Evolutionary conservation across 768 basidiomycete species (phyloP).

Genomic region (Suillus luteus): DNA sequence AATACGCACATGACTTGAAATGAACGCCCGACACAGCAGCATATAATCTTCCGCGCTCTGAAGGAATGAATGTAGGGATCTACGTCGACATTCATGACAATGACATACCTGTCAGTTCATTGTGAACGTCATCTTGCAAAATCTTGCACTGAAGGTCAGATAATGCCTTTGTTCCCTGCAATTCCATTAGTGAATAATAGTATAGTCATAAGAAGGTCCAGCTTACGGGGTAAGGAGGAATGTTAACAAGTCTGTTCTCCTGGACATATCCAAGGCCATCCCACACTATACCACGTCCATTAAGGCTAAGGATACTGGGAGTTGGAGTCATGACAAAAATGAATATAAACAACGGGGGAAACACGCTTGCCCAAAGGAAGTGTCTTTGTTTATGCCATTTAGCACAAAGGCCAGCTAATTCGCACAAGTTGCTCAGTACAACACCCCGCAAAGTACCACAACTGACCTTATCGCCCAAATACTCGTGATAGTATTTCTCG

Average conservation of each 20-base stretch:
- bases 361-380: not conserved
- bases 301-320: not conserved
- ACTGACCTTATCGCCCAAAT: not conserved
- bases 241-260: not conserved
- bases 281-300: slow-evolving; percentile 13
- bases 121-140: slow-evolving; percentile 12
- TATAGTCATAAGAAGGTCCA: not conserved
- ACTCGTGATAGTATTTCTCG: slow-evolving; percentile 9
- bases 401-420: slow-evolving; percentile 7
- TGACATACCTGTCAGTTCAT: slow-evolving; percentile 15
- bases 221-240: slow-evolving; percentile 14
- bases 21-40: slow-evolving; percentile 19
- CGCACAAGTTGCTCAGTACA: not conserved
- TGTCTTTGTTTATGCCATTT: not conserved
- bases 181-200: not conserved
- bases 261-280: slow-evolving; percentile 11
- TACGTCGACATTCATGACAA: not conserved
- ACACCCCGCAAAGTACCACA: no score
- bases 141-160: slow-evolving; percentile 14
- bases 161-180: slow-evolving; percentile 19
- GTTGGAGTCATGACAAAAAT: not conserved
- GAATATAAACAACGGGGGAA: not conserved
- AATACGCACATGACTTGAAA: slow-evolving; percentile 19
- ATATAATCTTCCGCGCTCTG: slow-evolving; percentile 18
- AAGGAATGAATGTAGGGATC: not conserved